phyloP scores from a whole-genome alignment of 768 basidiomycete species.

The Tulasnella calospora region DNA sequence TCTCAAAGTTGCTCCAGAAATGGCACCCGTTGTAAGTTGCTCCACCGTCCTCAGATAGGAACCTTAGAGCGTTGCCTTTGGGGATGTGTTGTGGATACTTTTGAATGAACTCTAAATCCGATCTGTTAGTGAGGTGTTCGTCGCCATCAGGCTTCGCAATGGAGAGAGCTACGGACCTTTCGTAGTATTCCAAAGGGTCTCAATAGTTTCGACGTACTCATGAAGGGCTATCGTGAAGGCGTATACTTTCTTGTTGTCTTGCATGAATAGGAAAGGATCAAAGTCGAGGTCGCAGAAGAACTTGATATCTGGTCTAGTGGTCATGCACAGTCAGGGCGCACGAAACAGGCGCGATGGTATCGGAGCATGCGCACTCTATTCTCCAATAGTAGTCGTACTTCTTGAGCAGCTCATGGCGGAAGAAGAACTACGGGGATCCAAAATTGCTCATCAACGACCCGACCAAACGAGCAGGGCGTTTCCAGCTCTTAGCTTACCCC shows the following conservation, averaged over 20 bases:
- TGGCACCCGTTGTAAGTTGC: constrained; percentile 70
- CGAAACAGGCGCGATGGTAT: background rate
- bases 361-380: constrained; percentile 57
- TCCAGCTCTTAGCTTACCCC: constrained; percentile 47
- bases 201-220: constrained; percentile 76
- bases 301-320: constrained; percentile 61
- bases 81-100: constrained; percentile 58
- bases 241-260: constrained; percentile 75
- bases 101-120: constrained; percentile 56
- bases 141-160: background rate
- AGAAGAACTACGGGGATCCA: constrained; percentile 60
- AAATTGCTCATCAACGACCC: background rate
- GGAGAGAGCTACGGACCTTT: constrained; percentile 46
- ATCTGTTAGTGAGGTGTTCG: background rate
- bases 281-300: constrained; percentile 75
- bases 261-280: constrained; percentile 76
- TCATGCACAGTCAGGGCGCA: background rate
- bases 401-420: constrained; percentile 67
- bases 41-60: constrained; percentile 68
- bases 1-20: constrained; percentile 94
- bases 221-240: constrained; percentile 80
- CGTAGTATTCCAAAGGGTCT: constrained; percentile 69
- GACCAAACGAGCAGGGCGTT: background rate
- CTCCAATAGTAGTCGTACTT: constrained; percentile 86
- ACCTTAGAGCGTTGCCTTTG: constrained; percentile 62